These are phyloP conservation scores for Tetrahymena malaccensis DNA, from an alignment of 73 alveolate genomes.

Conservation along the genomic window DNA sequence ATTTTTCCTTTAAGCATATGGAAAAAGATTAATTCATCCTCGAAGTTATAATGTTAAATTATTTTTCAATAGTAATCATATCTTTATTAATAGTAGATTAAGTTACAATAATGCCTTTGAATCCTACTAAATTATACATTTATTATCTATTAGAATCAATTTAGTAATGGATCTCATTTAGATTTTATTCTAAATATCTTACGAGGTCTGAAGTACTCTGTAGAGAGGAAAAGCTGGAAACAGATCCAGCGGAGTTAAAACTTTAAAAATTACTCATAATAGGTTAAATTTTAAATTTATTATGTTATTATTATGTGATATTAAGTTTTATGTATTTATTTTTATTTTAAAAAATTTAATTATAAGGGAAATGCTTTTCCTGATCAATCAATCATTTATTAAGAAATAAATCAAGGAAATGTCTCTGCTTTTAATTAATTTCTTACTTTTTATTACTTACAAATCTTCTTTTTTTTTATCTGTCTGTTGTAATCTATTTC, in stretches of 20 bases:
- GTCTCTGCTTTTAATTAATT: neutral
- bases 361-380: neutral
- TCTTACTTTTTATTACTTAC: neutral
- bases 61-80: neutral
- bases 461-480: too few relatives aligned
- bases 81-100: neutral
- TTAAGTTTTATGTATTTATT: neutral
- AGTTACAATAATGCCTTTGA: neutral
- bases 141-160: neutral
- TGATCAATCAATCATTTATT: neutral
- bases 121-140: neutral
- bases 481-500: neutral
- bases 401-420: neutral
- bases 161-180: neutral
- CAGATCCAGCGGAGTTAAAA: neutral
- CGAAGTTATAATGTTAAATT: neutral
- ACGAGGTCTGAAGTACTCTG: neutral
- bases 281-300: too few relatives aligned
- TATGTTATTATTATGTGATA: neutral
- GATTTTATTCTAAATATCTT: neutral
- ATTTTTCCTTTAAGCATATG: neutral
- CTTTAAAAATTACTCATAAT: neutral
- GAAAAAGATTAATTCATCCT: neutral
- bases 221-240: neutral
- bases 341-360: too few relatives aligned